Evolutionary conservation across 495 filamentous ascomycete species (phyloP).

Genomic region (Xylaria bambusicola): DNA sequence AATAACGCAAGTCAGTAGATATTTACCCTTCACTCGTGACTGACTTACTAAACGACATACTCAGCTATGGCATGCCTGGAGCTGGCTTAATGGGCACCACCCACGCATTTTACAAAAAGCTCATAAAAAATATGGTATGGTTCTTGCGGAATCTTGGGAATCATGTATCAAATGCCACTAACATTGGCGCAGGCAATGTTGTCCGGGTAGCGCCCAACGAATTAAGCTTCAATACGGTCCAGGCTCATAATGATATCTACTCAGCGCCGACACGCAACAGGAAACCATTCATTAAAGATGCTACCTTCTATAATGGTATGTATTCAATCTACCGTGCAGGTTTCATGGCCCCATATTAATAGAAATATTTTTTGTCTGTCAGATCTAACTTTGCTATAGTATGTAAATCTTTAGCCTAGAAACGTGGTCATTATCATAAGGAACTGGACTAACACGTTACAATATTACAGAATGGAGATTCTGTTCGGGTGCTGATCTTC

Average conservation of each 20-base stretch:
- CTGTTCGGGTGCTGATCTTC: conserved; percentile 24
- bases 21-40: not conserved
- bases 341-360: too few relatives aligned
- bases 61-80: conserved; percentile 26
- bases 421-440: too few relatives aligned
- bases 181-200: conserved; percentile 26
- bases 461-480: conserved; percentile 28
- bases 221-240: conserved; percentile 40
- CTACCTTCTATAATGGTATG: conserved; percentile 37
- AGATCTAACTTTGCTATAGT: too few relatives aligned
- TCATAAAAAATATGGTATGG: conserved; percentile 32
- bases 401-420: too few relatives aligned
- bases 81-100: conserved; percentile 26
- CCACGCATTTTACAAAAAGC: conserved; percentile 21
- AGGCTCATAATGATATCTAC: conserved; percentile 49
- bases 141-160: not conserved
- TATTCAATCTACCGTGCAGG: too few relatives aligned
- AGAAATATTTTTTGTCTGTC: too few relatives aligned
- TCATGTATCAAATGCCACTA: conserved; percentile 20
- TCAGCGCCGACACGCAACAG: conserved; percentile 32
- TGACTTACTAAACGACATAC: not conserved
- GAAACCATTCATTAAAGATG: conserved; percentile 35
- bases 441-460: too few relatives aligned
- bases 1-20: conserved; percentile 29
- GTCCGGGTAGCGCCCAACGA: conserved; percentile 48